phyloP scores from a whole-genome alignment of 192 early-diverging fungal genomes.

The Gaertneriomyces sp. region DNA sequence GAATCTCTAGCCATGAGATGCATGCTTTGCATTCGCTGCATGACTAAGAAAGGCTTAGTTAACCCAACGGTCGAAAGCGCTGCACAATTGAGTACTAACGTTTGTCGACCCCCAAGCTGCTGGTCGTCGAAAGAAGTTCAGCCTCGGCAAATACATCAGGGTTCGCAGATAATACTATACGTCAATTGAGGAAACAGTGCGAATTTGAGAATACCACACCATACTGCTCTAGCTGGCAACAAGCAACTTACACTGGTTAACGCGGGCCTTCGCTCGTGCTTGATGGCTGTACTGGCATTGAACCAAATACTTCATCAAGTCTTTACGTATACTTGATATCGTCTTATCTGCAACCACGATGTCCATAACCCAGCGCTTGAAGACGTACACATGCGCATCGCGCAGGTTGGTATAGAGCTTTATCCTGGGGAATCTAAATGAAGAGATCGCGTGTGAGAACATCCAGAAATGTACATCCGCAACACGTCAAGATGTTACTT shows the following conservation, averaged over 20 bases:
- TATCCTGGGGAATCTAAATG: constrained; percentile 67
- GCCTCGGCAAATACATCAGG: constrained; percentile 28
- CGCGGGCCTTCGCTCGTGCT: constrained; percentile 62
- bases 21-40: too few species aligned
- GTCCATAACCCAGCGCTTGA: constrained; percentile 92
- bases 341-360: constrained; percentile 59
- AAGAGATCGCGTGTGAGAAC: neutral
- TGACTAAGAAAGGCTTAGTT: too few species aligned
- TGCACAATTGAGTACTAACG: constrained; percentile 9
- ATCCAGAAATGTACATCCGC: constrained; percentile 6
- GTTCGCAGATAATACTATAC: constrained; percentile 17
- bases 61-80: neutral
- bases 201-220: neutral
- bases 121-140: constrained; percentile 30
- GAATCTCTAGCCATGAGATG: too few species aligned
- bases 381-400: constrained; percentile 90
- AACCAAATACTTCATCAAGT: constrained; percentile 83
- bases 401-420: constrained; percentile 75
- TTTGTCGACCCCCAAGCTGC: constrained; percentile 14
- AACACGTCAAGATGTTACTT: constrained; percentile 33
- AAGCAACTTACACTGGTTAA: constrained; percentile 54
- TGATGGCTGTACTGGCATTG: constrained; percentile 76
- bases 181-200: neutral
- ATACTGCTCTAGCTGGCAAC: neutral
- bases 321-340: constrained; percentile 71